phyloP scores from a whole-genome alignment of 2,329 filamentous ascomycete species.

The Trichoderma arundinaceum region DNA sequence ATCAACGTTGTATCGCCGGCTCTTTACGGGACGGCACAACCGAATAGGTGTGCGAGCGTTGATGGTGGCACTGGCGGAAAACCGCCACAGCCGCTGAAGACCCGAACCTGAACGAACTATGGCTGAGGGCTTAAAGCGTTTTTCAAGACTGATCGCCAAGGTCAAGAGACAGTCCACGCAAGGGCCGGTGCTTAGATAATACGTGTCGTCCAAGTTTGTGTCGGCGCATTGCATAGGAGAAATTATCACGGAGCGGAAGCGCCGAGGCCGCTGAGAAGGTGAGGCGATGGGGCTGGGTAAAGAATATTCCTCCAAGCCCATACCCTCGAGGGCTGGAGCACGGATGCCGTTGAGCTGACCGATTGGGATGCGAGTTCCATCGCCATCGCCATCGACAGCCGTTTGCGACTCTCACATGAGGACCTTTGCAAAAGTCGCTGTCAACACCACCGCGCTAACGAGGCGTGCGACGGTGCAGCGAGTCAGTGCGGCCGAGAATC shows the following conservation, averaged over 20 bases:
- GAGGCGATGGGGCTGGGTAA: neutral
- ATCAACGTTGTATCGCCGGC: conserved; percentile 23
- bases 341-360: too few species aligned
- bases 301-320: too few species aligned
- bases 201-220: conserved; percentile 1
- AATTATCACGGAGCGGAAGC: conserved; percentile 2
- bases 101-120: conserved; percentile 1
- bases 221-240: conserved; percentile 3
- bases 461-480: conserved; percentile 21
- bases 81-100: conserved; percentile 29
- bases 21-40: conserved; percentile 22
- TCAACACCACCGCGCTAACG: conserved; percentile 4
- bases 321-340: too few species aligned
- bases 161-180: neutral
- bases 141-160: neutral
- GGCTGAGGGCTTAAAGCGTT: neutral
- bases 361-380: too few species aligned
- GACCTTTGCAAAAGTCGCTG: conserved; percentile 9
- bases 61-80: conserved; percentile 22
- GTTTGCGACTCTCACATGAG: neutral
- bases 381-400: too few species aligned
- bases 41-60: conserved; percentile 6
- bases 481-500: conserved; percentile 13
- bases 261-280: conserved; percentile 10
- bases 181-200: neutral